Base-by-base conservation (phyloP, 1,284 basidiomycete species). In the Erythrobasidium hasegawianum region DNA sequence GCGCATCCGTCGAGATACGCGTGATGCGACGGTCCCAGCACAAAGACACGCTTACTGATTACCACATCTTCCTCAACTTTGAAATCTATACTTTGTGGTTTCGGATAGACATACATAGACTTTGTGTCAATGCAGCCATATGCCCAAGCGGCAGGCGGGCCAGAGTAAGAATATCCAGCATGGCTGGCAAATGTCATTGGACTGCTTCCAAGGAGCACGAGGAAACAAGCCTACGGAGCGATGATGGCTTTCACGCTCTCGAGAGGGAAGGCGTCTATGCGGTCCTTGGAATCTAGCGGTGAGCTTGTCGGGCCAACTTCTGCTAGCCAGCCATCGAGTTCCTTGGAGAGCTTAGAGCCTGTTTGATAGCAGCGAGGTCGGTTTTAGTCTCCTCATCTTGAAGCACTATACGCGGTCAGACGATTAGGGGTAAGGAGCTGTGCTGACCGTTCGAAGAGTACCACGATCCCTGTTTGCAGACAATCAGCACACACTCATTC, bases 21-120 rank as follows among this genome's bases (percentile, higher is more conserved):
- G 73, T 97, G 91, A 77, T 99, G 96, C 0, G 94, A 94, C 1
- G 96, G 96, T 0, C 96, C 96, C 2, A 99, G 84, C 59, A 99
- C 84, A 75, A 98, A 93, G 53, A 99, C 87, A 3, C 90, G 85
- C 74, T 89, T 88, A 61, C 93, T 97, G 65, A 18, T 54, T 24
- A 13, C 22, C 50, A 11, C 50, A 43, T 13, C n/a, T 14, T 13
- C 1, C 41, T 24, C 39, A 29, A 49, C 67, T 41, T 39, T 39
- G n/a, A 55, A 68, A 11, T 11, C 40, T 41, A n/a, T 41, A 22
- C 53, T 22, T 8, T 26, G 9, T 69, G n/a, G 71, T 64, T 71
- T 66, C 33, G 52, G 40, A 33, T 18, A 2, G 11, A 75, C 86
- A 72, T 72, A 94, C 94, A 97, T 89, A 71, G 82, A 82, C 11